phyloP scores from a whole-genome alignment of 2,329 filamentous ascomycete species.

The Penicillium sp. region DNA sequence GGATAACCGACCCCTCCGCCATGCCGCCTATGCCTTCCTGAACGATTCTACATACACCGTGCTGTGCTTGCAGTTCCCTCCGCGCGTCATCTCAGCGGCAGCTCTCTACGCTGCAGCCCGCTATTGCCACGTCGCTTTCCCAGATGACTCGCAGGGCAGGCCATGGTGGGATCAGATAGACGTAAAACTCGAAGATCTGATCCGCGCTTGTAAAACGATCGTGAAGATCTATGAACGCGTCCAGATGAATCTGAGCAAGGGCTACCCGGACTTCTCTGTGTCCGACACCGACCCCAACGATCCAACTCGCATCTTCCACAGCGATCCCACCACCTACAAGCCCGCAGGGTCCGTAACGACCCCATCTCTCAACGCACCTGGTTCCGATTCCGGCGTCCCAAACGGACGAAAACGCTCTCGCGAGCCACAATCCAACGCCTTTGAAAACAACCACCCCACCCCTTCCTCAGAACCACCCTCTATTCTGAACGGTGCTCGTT shows the following conservation, averaged over 20 bases:
- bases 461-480: slow-evolving; percentile 4
- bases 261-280: slow-evolving; percentile 34
- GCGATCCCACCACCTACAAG: slow-evolving; percentile 28
- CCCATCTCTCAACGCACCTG: slow-evolving; percentile 27
- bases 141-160: slow-evolving; percentile 66
- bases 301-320: slow-evolving; percentile 23
- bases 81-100: slow-evolving; percentile 75
- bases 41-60: slow-evolving; percentile 85
- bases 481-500: slow-evolving; percentile 28
- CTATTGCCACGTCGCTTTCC: slow-evolving; percentile 67
- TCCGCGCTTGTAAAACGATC: slow-evolving; percentile 71
- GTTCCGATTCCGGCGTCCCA: slow-evolving; percentile 14
- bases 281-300: slow-evolving; percentile 22
- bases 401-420: slow-evolving; percentile 41
- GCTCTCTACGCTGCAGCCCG: slow-evolving; percentile 82
- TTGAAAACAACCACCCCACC: slow-evolving; percentile 9
- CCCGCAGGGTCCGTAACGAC: slow-evolving; percentile 31
- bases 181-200: slow-evolving; percentile 66
- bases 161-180: slow-evolving; percentile 84
- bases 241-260: slow-evolving; percentile 42
- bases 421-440: slow-evolving; percentile 28
- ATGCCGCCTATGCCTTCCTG: slow-evolving; percentile 87
- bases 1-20: slow-evolving; percentile 75
- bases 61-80: slow-evolving; percentile 73
- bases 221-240: slow-evolving; percentile 51